Evolutionary conservation across 2,329 filamentous ascomycete genomes (phyloP).

Genomic region (Alternaria arbusti): DNA sequence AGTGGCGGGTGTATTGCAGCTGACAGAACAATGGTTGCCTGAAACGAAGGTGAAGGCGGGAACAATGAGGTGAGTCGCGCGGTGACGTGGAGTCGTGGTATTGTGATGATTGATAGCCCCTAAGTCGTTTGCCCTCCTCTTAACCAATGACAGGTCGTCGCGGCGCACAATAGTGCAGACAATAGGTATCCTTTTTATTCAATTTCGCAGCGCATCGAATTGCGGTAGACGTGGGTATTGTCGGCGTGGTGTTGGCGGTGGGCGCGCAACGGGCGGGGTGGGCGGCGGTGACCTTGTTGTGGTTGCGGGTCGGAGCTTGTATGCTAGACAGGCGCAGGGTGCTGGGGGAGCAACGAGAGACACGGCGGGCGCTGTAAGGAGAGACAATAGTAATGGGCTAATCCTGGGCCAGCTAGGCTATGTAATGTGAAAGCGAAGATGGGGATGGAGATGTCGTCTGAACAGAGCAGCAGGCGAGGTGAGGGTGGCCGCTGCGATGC

Average conservation of each 20-base stretch:
- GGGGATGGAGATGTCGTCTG: neutral
- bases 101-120: slow-evolving; percentile 16
- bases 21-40: slow-evolving; percentile 3
- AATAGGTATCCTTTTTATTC: slow-evolving; percentile 15
- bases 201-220: slow-evolving; percentile 16
- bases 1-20: neutral
- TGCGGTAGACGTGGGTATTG: neutral
- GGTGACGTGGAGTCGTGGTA: slow-evolving; percentile 24
- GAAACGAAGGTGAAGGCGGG: slow-evolving; percentile 11
- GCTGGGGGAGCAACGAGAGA: slow-evolving; percentile 21
- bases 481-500: slow-evolving; percentile 17
- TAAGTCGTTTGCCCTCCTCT: slow-evolving; percentile 21
- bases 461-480: neutral
- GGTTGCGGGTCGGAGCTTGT: slow-evolving; percentile 20
- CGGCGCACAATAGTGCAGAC: slow-evolving; percentile 13
- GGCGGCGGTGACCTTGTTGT: slow-evolving; percentile 21
- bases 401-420: slow-evolving; percentile 14
- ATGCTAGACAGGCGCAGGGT: slow-evolving; percentile 15
- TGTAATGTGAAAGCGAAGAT: neutral
- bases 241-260: slow-evolving; percentile 13
- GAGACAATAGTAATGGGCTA: slow-evolving; percentile 6
- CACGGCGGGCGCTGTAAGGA: slow-evolving; percentile 16
- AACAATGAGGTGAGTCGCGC: slow-evolving; percentile 16
- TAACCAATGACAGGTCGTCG: slow-evolving; percentile 12
- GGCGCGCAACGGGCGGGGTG: slow-evolving; percentile 21